Evolutionary conservation across 75 land plant genomes (phyloP).

Genomic region (Sequoiadendron giganteum): DNA sequence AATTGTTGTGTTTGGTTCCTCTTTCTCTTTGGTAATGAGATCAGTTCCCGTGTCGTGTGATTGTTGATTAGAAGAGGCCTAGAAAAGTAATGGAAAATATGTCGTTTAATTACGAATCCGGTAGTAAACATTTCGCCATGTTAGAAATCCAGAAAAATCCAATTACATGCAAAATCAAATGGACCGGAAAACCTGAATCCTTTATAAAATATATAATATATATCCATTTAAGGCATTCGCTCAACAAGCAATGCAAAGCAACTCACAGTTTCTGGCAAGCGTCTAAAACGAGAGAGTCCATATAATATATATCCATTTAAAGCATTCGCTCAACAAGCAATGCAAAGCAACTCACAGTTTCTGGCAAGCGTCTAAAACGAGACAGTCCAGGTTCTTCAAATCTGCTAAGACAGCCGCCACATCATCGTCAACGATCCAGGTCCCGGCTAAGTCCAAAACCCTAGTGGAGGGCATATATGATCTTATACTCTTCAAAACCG

Average conservation of each 20-base stretch:
- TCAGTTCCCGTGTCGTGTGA: neutral
- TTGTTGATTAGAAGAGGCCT: neutral
- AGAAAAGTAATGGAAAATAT: neutral
- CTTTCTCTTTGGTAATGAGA: neutral
- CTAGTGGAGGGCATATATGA: slow-evolving; percentile 23
- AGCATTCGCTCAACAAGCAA: no score
- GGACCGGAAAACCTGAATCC: neutral
- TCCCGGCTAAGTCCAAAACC: slow-evolving; percentile 34
- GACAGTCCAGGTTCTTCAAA: slow-evolving; percentile 27
- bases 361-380: slow-evolving; percentile 40
- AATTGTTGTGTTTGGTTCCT: neutral
- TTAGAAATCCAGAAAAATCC: no score
- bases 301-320: neutral
- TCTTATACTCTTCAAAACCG: slow-evolving; percentile 18
- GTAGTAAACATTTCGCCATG: no score
- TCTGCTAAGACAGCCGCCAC: slow-evolving; percentile 26
- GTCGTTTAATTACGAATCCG: no score
- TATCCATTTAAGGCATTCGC: neutral
- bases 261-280: slow-evolving; percentile 44
- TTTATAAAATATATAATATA: no score
- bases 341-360: slow-evolving; percentile 24
- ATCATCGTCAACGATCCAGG: slow-evolving; percentile 33
- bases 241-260: neutral
- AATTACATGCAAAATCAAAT: neutral
- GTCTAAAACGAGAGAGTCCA: slow-evolving; percentile 37